Percentiles rank a stretch among this genome's conserved stretches.
Evolutionary conservation across 768 basidiomycete species (phyloP).

Genomic region (Mycena indigotica): DNA sequence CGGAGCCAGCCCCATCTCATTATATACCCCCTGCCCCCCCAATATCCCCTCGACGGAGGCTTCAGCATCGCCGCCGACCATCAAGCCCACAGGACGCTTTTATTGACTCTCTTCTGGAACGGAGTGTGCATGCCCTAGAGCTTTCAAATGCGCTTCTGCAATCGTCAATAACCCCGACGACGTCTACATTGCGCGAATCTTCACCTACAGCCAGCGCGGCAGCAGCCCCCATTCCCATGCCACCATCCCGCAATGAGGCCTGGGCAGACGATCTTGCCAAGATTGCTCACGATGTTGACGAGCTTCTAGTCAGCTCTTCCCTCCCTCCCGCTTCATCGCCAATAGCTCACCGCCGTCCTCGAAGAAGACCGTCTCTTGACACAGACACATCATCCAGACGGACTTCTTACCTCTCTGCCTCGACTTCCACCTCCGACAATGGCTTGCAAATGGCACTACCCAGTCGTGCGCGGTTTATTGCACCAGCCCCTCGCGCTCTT

Average conservation of each 20-base stretch:
- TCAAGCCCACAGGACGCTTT: slow-evolving; percentile 50
- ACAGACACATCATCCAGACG: neutral
- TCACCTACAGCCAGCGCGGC: slow-evolving; percentile 7
- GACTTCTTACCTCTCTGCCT: neutral
- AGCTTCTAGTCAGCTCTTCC: slow-evolving; percentile 43
- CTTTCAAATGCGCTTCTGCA: slow-evolving; percentile 81
- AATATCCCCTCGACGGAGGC: slow-evolving; percentile 29
- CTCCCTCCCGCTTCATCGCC: slow-evolving; percentile 18
- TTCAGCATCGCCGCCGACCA: slow-evolving; percentile 32
- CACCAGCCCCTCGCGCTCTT: slow-evolving; percentile 73
- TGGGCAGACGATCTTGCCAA: slow-evolving; percentile 74
- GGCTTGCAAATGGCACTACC: slow-evolving; percentile 56
- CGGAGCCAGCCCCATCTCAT: slow-evolving; percentile 30
- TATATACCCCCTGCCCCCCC: slow-evolving; percentile 35
- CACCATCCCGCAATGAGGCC: slow-evolving; percentile 6
- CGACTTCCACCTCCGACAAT: slow-evolving; percentile 25
- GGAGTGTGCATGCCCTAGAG: slow-evolving; percentile 83
- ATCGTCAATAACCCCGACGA: slow-evolving; percentile 70
- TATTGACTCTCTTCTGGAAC: slow-evolving; percentile 76
- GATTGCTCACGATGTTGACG: slow-evolving; percentile 65
- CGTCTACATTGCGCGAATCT: slow-evolving; percentile 33
- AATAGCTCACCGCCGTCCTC: slow-evolving; percentile 3
- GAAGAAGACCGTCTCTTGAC: slow-evolving; percentile 14
- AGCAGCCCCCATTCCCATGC: slow-evolving; percentile 1
- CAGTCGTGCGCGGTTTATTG: slow-evolving; percentile 55